Evolutionary conservation across 768 basidiomycete species (phyloP).

Genomic region (Mycena venus): DNA sequence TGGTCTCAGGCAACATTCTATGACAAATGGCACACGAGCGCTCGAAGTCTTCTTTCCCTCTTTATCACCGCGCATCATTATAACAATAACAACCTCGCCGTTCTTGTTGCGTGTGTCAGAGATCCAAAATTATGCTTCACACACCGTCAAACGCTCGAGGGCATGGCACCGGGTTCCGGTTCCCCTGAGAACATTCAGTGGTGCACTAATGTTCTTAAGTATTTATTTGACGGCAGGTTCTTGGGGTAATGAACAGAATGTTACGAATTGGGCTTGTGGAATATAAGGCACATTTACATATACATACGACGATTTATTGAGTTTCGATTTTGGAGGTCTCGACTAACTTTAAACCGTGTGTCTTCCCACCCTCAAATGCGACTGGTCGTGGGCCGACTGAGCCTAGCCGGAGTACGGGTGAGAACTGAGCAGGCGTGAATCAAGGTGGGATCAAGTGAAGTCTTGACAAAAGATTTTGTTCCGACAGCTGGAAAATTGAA

Average conservation of each 20-base stretch:
- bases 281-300: no score
- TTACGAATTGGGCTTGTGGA: no score
- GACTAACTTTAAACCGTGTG: no score
- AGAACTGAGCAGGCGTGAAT: no score
- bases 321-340: no score
- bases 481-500: no score
- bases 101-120: neutral
- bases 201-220: neutral
- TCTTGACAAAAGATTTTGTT: no score
- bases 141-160: neutral
- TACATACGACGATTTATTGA: no score
- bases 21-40: neutral
- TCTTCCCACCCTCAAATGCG: no score
- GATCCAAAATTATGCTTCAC: neutral
- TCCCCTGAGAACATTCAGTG: neutral
- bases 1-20: neutral
- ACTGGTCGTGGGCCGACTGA: no score
- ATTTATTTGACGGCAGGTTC: neutral
- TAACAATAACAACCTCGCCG: neutral
- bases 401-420: no score
- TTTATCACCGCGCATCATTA: neutral
- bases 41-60: neutral
- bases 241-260: neutral
- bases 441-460: no score
- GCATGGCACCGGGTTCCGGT: neutral